Evolutionary conservation across 352 stramenopile species (phyloP).

Genomic region (Globisporangium irregulare): DNA sequence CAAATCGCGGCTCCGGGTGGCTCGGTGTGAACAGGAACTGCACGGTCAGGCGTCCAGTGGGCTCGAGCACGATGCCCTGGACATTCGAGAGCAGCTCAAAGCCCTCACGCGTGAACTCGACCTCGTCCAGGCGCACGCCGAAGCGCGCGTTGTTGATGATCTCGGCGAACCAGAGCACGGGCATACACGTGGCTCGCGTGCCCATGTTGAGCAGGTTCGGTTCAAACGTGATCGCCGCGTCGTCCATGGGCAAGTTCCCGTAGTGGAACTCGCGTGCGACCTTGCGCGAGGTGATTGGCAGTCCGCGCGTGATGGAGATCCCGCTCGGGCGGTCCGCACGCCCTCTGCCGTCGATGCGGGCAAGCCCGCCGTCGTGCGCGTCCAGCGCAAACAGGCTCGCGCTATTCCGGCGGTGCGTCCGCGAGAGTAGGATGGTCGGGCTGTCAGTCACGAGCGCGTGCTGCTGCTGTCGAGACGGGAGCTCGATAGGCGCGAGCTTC

Average conservation of each 20-base stretch:
- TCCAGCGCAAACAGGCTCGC: constrained; percentile 8
- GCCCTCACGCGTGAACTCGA: constrained; percentile 40
- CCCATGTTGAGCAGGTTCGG: constrained; percentile 35
- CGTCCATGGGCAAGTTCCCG: constrained; percentile 6
- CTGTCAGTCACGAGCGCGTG: constrained; percentile 10
- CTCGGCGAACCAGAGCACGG: constrained; percentile 26
- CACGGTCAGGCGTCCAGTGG: constrained; percentile 30
- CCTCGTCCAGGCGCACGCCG: constrained; percentile 31
- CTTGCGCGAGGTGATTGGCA: constrained; percentile 5
- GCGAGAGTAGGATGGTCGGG: constrained; percentile 6
- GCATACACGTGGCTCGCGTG: constrained; percentile 34
- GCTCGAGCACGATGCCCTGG: constrained; percentile 31
- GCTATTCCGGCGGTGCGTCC: neutral
- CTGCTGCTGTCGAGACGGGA: constrained; percentile 14
- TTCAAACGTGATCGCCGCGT: constrained; percentile 36
- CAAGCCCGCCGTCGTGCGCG: neutral
- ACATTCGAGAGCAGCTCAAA: constrained; percentile 41
- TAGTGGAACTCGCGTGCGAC: neutral
- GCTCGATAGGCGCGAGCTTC: constrained; percentile 7
- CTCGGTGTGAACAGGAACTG: constrained; percentile 37
- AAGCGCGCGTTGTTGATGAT: constrained; percentile 34
- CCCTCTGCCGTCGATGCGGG: constrained; percentile 11
- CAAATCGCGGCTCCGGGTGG: constrained; percentile 21
- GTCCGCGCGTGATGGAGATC: constrained; percentile 37
- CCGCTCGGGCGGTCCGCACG: constrained; percentile 22